Percentiles rank a stretch among this genome's conserved stretches.
These are phyloP conservation scores for Coemansia umbellata DNA, from an alignment of 192 early-diverging fungal species.

Conservation along the genomic window DNA sequence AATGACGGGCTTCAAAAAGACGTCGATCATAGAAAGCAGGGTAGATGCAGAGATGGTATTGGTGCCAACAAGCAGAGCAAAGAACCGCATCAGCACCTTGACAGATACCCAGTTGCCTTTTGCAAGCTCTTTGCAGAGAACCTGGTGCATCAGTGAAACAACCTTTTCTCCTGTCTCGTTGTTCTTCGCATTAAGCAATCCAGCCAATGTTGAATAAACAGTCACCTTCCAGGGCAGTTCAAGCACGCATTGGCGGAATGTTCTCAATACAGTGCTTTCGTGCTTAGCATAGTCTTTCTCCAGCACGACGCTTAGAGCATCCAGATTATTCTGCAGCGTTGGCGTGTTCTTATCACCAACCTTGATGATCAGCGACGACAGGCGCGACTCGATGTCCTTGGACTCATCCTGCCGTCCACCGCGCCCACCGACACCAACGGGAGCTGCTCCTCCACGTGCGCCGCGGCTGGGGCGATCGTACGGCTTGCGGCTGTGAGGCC, in stretches of 20 bases:
- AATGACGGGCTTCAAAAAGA: constrained; percentile 56
- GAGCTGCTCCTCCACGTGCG: constrained; percentile 8
- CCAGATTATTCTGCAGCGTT: constrained; percentile 60
- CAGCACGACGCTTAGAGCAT: constrained; percentile 65
- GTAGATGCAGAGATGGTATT: constrained; percentile 68
- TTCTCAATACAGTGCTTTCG: constrained; percentile 57
- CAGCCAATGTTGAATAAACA: constrained; percentile 75
- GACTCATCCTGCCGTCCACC: constrained; percentile 36
- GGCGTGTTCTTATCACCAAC: constrained; percentile 70
- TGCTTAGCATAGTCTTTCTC: constrained; percentile 68
- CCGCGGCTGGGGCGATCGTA: constrained; percentile 47
- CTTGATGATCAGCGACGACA: constrained; percentile 69
- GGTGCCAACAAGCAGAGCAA: constrained; percentile 74
- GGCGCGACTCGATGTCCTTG: constrained; percentile 62
- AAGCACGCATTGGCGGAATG: constrained; percentile 48
- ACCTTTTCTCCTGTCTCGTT: constrained; percentile 61
- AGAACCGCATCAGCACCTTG: constrained; percentile 77
- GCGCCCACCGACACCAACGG: constrained; percentile 7
- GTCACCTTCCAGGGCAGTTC: constrained; percentile 45
- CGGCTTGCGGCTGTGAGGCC: constrained; percentile 45
- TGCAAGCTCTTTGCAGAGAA: constrained; percentile 56
- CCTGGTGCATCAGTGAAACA: constrained; percentile 54
- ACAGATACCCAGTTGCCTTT: constrained; percentile 64
- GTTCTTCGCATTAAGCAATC: constrained; percentile 76
- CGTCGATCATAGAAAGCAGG: constrained; percentile 61